Percentiles rank a stretch among this genome's conserved stretches.
These are phyloP conservation scores for Imleria badia DNA, from an alignment of 768 basidiomycete species.

Conservation along the genomic window DNA sequence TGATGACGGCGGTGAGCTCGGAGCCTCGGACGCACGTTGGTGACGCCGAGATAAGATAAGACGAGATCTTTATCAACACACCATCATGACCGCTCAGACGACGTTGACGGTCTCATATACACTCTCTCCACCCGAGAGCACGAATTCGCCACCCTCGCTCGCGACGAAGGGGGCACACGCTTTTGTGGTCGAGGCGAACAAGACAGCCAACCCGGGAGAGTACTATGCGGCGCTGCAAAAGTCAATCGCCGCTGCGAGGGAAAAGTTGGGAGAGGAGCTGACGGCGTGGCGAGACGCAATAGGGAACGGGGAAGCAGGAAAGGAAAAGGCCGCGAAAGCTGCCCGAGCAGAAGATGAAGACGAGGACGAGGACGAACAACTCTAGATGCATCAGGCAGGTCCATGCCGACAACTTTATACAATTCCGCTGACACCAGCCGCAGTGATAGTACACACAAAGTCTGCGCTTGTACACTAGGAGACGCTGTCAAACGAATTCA, in stretches of 20 bases:
- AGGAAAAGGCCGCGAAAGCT: conserved; percentile 48
- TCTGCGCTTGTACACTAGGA: background rate
- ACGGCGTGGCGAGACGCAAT: conserved; percentile 76
- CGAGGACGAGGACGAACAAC: conserved; percentile 41
- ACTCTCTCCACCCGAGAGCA: conserved; percentile 23
- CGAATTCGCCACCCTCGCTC: conserved; percentile 20
- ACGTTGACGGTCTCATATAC: conserved; percentile 21
- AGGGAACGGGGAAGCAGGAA: conserved; percentile 59
- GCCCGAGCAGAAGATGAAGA: conserved; percentile 48
- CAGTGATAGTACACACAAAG: background rate
- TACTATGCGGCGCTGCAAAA: conserved; percentile 54
- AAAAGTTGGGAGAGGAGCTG: conserved; percentile 61
- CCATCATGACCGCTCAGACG: conserved; percentile 16
- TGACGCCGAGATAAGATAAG: conserved; percentile 25
- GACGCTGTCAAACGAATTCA: conserved; percentile 12
- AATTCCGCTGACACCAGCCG: background rate
- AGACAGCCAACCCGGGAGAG: conserved; percentile 1
- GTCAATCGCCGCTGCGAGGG: conserved; percentile 52
- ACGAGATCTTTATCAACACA: conserved; percentile 6
- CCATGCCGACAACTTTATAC: background rate
- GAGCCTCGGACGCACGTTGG: conserved; percentile 12
- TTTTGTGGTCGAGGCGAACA: conserved; percentile 25
- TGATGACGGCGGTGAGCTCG: too few species aligned
- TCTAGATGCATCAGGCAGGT: background rate
- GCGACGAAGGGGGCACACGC: conserved; percentile 21